Conservation (phyloP, 192 early-diverging fungal species). For the Dimargaris verticillata region DNA sequence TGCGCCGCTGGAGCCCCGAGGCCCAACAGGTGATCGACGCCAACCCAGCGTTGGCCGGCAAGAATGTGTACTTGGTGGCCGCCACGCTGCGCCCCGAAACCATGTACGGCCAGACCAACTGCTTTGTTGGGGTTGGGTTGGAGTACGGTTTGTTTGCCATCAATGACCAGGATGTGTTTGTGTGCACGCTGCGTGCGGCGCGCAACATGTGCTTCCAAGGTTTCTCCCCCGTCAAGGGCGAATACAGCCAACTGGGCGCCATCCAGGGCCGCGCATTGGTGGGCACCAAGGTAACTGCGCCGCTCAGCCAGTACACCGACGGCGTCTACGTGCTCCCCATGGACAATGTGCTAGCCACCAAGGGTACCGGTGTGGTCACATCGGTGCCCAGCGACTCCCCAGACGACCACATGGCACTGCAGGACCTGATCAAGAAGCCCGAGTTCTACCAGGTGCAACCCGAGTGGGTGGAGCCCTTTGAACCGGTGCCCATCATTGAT, state of each 20-base stretch:
- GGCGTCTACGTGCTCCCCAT: slow-evolving; percentile 89
- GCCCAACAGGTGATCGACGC: slow-evolving; percentile 26
- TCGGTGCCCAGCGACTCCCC: slow-evolving; percentile 98
- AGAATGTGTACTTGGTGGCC: slow-evolving; percentile 79
- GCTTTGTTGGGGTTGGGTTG: slow-evolving; percentile 84
- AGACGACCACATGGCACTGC: slow-evolving; percentile 82
- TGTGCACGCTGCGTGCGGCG: slow-evolving; percentile 83
- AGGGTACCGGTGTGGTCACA: slow-evolving; percentile 96
- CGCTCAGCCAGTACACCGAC: slow-evolving; percentile 53
- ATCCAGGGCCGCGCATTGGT: slow-evolving; percentile 65
- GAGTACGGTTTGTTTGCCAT: slow-evolving; percentile 80
- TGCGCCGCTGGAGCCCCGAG: slow-evolving; percentile 43
- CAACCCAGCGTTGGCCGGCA: slow-evolving; percentile 41
- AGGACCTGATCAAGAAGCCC: slow-evolving; percentile 86
- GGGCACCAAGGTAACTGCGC: slow-evolving; percentile 80
- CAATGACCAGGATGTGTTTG: slow-evolving; percentile 62
- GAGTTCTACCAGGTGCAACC: slow-evolving; percentile 78
- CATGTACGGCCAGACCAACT: slow-evolving; percentile 99
- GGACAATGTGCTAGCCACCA: slow-evolving; percentile 87
- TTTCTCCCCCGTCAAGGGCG: slow-evolving; percentile 51
- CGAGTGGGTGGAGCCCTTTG: slow-evolving; percentile 74
- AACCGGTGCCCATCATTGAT: slow-evolving; percentile 70
- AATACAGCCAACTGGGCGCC: slow-evolving; percentile 49
- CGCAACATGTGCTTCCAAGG: slow-evolving; percentile 96
- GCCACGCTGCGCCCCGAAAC: slow-evolving; percentile 96